Evolutionary conservation across 768 basidiomycete genomes (phyloP), one percentile per base, ranked within the genome.

Genomic region (Neoboletus magnificus): DNA sequence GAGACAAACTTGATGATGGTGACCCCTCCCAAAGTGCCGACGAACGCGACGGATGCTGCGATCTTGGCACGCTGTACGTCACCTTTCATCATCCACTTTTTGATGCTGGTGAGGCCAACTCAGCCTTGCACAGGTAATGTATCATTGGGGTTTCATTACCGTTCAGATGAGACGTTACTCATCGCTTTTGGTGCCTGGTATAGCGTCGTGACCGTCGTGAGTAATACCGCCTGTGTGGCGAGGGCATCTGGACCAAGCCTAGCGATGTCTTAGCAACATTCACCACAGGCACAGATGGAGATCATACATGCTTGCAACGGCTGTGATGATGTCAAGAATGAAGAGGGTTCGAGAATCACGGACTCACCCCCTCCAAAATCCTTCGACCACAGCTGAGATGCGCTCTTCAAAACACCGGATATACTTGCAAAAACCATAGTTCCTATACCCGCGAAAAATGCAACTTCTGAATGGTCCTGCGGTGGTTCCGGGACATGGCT

Each of bases 311-410:
- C 61, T 59, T 3, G 68, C 66, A 41, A 61, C 51, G 29, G 62
- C 66, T 35, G 33, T 37, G 18, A 37, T 36, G 15, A 25, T 35
- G 47, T 67, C 42, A 61, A 44, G 7, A 40, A 49, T 15, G 30
- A 54, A 52, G 11, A 22, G 20, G 20, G 23, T 5, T 12, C 5
- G n/a, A 35, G 18, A 57, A 20, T 29, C 2, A 43, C 40, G 32
- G 22, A 52, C 63, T 61, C 33, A 33, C 67, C 59, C 50, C 63
- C 68, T 50, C 63, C 61, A 18, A 68, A 58, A 45, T 67, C 67
- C 47, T 67, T 69, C n/a, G 65, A 67, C 62, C 66, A 68, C 18
- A 69, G 54, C 39, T 69, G 62, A 27, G 66, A 62, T 22, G 62
- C 67, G n/a, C 45, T 67, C 55, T 69, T 62, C 2, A 15, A 50